These are phyloP conservation scores for Fusarium goolgardi DNA, from an alignment of 2,329 filamentous ascomycete genomes.

Conservation along the genomic window DNA sequence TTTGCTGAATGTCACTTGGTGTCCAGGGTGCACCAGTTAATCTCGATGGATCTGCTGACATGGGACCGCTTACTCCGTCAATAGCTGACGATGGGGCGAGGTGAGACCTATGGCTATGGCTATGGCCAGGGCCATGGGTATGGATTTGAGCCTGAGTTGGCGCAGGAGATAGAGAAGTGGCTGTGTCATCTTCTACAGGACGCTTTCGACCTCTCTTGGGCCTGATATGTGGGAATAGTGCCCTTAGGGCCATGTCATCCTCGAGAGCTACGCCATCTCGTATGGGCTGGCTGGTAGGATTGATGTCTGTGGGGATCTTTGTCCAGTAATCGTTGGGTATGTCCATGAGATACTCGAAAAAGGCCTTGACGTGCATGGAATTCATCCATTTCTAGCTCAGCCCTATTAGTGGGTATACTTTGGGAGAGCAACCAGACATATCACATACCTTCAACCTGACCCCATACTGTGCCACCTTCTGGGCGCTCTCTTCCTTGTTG, in stretches of 20 bases:
- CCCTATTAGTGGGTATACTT: constrained; percentile 19
- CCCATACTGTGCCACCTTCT: constrained; percentile 95
- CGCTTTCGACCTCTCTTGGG: constrained; percentile 72
- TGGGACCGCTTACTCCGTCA: constrained; percentile 59
- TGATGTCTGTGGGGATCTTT: constrained; percentile 74
- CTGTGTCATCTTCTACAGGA: constrained; percentile 69
- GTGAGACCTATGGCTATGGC: constrained; percentile 73
- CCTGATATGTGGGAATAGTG: constrained; percentile 80
- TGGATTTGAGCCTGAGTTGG: constrained; percentile 65
- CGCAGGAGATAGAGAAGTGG: constrained; percentile 49
- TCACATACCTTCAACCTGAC: constrained; percentile 82
- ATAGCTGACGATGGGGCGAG: constrained; percentile 64
- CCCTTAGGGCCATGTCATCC: constrained; percentile 88
- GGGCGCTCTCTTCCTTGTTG: constrained; percentile 86
- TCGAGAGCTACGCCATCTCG: constrained; percentile 86
- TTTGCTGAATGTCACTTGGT: constrained; percentile 58
- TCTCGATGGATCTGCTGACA: constrained; percentile 60
- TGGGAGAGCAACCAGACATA: constrained; percentile 5
- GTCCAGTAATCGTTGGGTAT: constrained; percentile 84
- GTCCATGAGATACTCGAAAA: constrained; percentile 88
- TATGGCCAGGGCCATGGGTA: constrained; percentile 71
- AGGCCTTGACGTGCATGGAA: constrained; percentile 93
- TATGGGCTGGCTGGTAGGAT: constrained; percentile 71
- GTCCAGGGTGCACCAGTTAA: constrained; percentile 52
- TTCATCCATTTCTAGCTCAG: constrained; percentile 87